Percentiles rank a stretch among this genome's conserved stretches.
Evolutionary conservation across 495 filamentous ascomycete species (phyloP).

Genomic region (Tirmania nivea): DNA sequence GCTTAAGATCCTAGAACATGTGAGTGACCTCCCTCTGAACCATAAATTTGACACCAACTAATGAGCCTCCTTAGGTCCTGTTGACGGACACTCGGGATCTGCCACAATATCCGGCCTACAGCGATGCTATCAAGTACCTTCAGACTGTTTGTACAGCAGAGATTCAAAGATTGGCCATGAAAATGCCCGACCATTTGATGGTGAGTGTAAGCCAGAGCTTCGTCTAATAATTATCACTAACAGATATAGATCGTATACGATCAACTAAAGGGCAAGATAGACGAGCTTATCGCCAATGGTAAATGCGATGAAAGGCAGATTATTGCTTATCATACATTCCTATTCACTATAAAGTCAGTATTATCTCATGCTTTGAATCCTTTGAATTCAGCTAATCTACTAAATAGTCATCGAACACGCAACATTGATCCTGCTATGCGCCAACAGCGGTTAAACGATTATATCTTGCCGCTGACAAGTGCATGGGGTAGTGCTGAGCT

Average conservation of each 20-base stretch:
- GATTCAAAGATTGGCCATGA: constrained; percentile 67
- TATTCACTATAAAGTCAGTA: constrained; percentile 69
- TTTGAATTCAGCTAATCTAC: constrained; percentile 3
- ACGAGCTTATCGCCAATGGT: constrained; percentile 51
- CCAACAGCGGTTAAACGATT: constrained; percentile 41
- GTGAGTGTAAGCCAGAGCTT: constrained; percentile 22
- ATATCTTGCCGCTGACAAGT: constrained; percentile 55
- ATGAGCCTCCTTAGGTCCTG: constrained; percentile 31
- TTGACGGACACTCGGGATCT: constrained; percentile 52
- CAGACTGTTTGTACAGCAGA: constrained; percentile 64
- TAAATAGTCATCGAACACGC: constrained; percentile 48
- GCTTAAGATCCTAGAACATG: constrained; percentile 63
- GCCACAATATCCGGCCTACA: constrained; percentile 45
- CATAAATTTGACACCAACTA: constrained; percentile 1
- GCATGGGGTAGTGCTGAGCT: constrained; percentile 60
- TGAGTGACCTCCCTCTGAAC: constrained; percentile 1
- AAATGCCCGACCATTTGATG: constrained; percentile 73
- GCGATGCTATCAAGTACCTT: constrained; percentile 77
- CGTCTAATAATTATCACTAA: constrained; percentile 5
- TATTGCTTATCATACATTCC: constrained; percentile 45
- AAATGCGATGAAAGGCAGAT: constrained; percentile 38
- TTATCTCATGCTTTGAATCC: background rate
- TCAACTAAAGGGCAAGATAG: constrained; percentile 59
- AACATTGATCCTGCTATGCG: constrained; percentile 46
- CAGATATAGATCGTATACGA: constrained; percentile 50